Conservation (phyloP, 352 stramenopile species). For the Pythium dissotocum region DNA sequence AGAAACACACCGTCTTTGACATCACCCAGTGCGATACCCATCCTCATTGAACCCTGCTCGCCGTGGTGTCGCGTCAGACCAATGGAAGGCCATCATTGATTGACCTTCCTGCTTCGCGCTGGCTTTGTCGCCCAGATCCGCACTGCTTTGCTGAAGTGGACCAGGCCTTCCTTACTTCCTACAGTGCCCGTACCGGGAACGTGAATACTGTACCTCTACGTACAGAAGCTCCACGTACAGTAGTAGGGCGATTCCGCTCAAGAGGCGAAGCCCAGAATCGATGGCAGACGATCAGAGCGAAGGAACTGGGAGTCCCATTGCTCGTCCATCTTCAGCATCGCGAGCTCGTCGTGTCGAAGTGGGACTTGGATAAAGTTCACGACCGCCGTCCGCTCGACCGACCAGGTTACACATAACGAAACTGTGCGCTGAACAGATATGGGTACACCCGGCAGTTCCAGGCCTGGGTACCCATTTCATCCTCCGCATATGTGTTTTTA, state of each 20-base stretch:
- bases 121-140: neutral
- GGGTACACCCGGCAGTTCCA: constrained; percentile 15
- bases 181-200: neutral
- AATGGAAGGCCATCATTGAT: neutral
- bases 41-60: constrained; percentile 20
- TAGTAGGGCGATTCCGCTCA: too few relatives aligned
- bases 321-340: neutral
- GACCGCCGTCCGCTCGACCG: neutral
- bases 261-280: too few relatives aligned
- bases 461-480: constrained; percentile 16
- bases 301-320: too few relatives aligned
- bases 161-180: neutral
- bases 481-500: constrained; percentile 10
- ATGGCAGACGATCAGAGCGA: too few relatives aligned
- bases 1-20: constrained; percentile 4
- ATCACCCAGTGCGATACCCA: neutral
- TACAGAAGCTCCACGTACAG: neutral
- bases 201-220: neutral
- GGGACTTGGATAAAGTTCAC: neutral
- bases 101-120: neutral
- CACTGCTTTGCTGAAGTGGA: neutral
- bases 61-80: neutral
- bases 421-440: constrained; percentile 27
- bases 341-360: too few relatives aligned
- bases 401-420: constrained; percentile 23